Base-by-base conservation (phyloP, 139 green algal genomes). In the Yamagishiella unicocca region DNA sequence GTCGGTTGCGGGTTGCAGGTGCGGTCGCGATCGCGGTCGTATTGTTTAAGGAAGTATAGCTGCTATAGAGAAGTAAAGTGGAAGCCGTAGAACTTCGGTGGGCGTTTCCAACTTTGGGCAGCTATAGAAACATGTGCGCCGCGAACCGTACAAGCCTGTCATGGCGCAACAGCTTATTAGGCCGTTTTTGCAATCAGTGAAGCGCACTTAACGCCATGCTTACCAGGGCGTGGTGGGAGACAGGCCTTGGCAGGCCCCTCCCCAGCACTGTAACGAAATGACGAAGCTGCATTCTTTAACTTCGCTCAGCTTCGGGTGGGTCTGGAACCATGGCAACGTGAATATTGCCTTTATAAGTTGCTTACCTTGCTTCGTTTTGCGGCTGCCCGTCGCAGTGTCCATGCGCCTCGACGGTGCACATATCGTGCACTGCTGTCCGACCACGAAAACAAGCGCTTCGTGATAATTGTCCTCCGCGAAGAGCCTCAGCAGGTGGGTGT, bases 371-470 rank as follows among this genome's bases (percentile, higher is more conserved):
- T 74, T 46, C 33, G 27, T 74, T 45, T 45, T 46, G 6, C 17
- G n/a, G n/a, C n/a, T 73, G 64, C 31, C 4, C 31, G 31, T 22
- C 42, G 25, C 76, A 83, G 76, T 27, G 53, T 71, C 1, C 50
- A 68, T 37, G 43, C 76, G 1, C 79, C 79, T 24, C 79, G 61
- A 38, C n/a, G 40, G 2, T 45, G 35, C 24, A 7, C 43, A 9
- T 66, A 77, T 33, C 80, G 43, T 29, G 80, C 80, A 21, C 43
- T 86, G 2, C 64, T 86, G 25, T 77, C 43, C 1, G 80, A 86
- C 29, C 43, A 77, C 29, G 80, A 86, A 31, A 67, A 77, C n/a
- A 77, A 86, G 80, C 62, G 80, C 1, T 86, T 86, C 45, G 43
- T 86, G 24, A 50, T 86, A 4, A 62, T 86, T 31, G 55, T 86